Conservation (phyloP, 306 rosid genomes). For the Glycine soja region DNA sequence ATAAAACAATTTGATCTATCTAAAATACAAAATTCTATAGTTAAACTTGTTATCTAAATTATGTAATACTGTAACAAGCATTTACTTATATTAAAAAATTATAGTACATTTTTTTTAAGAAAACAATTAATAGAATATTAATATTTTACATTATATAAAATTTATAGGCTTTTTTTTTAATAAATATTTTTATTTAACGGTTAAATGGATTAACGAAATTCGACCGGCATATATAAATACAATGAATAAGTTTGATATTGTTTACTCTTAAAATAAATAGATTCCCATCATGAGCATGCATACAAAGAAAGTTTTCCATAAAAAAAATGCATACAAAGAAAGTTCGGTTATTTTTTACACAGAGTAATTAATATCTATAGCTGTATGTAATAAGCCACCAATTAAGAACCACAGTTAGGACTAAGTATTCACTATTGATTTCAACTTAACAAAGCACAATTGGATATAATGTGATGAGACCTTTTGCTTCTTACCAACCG, state of each 20-base stretch:
- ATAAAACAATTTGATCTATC: too few species aligned
- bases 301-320: neutral
- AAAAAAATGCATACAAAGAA: too few species aligned
- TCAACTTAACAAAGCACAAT: constrained; percentile 8
- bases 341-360: neutral
- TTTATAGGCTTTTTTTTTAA: too few species aligned
- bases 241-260: neutral
- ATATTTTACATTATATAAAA: too few species aligned
- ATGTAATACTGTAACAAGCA: too few species aligned
- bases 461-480: constrained; percentile 45
- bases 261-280: neutral
- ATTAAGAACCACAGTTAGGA: constrained; percentile 19
- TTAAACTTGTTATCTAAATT: too few species aligned
- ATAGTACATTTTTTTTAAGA: too few species aligned
- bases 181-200: neutral
- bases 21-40: too few species aligned
- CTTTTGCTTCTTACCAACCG: constrained; percentile 49
- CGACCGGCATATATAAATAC: too few species aligned
- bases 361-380: neutral
- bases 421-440: neutral
- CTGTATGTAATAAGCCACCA: neutral
- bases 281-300: neutral
- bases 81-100: too few species aligned
- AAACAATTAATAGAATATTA: too few species aligned
- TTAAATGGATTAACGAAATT: too few species aligned